These are phyloP conservation scores for Paradendryphiella salina DNA, from an alignment of 2,329 filamentous ascomycete species.

Conservation along the genomic window DNA sequence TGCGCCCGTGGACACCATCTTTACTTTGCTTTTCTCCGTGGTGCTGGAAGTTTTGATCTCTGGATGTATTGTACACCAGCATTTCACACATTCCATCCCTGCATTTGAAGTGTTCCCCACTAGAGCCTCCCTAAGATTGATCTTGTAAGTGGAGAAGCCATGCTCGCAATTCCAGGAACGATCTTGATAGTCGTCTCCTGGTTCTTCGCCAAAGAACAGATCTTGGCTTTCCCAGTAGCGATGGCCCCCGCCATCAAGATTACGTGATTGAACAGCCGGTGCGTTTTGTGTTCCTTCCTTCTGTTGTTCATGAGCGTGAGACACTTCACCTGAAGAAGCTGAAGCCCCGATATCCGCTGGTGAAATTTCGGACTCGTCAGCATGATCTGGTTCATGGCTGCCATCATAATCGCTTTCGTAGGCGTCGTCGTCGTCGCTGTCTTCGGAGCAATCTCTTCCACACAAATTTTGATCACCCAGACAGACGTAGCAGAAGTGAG, in stretches of 20 bases:
- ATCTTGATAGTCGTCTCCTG: constrained; percentile 31
- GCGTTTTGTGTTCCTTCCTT: neutral
- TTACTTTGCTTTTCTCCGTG: neutral
- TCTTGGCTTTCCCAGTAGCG: constrained; percentile 37
- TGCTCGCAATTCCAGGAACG: constrained; percentile 34
- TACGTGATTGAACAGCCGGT: constrained; percentile 15
- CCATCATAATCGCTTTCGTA: constrained; percentile 32
- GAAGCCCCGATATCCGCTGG: neutral
- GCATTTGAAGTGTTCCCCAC: neutral
- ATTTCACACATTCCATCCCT: constrained; percentile 38
- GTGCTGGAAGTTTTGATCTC: constrained; percentile 19
- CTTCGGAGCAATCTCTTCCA: constrained; percentile 24
- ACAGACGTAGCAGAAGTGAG: constrained; percentile 57
- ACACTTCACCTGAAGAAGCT: neutral
- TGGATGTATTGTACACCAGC: constrained; percentile 34
- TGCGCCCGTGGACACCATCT: neutral
- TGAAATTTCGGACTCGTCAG: constrained; percentile 13
- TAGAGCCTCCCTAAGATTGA: constrained; percentile 21
- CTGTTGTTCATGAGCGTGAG: neutral
- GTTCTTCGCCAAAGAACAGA: constrained; percentile 46
- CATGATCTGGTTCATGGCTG: constrained; percentile 22
- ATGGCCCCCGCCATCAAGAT: constrained; percentile 42
- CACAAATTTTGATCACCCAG: constrained; percentile 41
- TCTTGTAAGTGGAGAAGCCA: constrained; percentile 22
- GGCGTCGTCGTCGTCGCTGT: constrained; percentile 30